Percentiles rank a stretch among this genome's conserved stretches.
Conservation (phyloP, 257 asterid species). For the Oldenlandia corymbosa region DNA sequence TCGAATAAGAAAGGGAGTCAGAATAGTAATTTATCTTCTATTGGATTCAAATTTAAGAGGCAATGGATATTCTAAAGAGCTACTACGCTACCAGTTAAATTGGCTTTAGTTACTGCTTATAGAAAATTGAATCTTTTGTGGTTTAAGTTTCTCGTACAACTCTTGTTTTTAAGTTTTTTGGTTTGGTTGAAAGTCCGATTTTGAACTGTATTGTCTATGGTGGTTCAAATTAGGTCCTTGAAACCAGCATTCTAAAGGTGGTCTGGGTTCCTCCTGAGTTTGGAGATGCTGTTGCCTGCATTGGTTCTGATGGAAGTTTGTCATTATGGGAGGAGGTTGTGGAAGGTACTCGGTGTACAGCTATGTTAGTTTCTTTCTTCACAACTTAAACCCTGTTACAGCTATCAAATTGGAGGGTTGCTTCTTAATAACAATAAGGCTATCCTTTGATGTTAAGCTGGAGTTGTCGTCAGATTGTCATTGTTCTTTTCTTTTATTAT, state of each 20-base stretch:
- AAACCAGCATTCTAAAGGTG: conserved; percentile 52
- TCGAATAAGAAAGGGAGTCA: neutral
- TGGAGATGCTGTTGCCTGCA: conserved; percentile 80
- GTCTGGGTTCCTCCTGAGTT: conserved; percentile 85
- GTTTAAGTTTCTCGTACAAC: neutral
- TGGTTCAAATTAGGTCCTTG: conserved; percentile 38
- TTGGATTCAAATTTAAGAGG: neutral
- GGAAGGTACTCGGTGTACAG: conserved; percentile 38
- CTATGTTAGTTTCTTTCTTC: neutral
- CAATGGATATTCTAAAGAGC: neutral
- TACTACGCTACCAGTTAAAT: neutral
- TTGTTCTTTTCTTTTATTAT: conserved; percentile 14
- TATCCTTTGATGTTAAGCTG: neutral
- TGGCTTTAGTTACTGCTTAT: neutral
- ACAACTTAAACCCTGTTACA: neutral
- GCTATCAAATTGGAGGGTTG: neutral
- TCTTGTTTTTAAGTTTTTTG: neutral
- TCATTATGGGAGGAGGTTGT: conserved; percentile 76
- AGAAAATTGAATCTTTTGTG: neutral
- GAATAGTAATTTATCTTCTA: neutral
- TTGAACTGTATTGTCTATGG: neutral
- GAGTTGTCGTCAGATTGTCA: conserved; percentile 9
- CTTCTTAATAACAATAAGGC: neutral
- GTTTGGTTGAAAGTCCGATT: neutral
- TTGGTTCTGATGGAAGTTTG: conserved; percentile 59